Conservation (phyloP, 345 rosid species). For the Firmiana major region DNA sequence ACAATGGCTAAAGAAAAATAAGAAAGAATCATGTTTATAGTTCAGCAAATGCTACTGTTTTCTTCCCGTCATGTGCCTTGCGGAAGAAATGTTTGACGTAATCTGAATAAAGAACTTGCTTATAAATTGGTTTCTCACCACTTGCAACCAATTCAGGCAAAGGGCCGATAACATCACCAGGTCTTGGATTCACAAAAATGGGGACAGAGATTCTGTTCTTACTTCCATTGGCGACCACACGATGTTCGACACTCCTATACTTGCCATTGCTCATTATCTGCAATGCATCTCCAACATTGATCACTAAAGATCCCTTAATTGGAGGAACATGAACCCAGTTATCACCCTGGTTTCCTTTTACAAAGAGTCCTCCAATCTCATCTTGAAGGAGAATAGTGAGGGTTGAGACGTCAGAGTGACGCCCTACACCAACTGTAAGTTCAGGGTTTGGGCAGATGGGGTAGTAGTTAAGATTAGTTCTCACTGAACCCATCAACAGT, state of each 20-base stretch:
- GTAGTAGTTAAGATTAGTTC: neutral
- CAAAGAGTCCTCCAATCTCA: constrained; percentile 16
- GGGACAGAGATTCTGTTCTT: constrained; percentile 25
- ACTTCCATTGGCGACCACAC: constrained; percentile 10
- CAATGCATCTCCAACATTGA: constrained; percentile 22
- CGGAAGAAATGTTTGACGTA: constrained; percentile 22
- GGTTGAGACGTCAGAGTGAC: neutral
- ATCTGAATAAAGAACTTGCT: constrained; percentile 18
- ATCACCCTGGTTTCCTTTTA: constrained; percentile 2
- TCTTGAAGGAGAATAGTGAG: constrained; percentile 20
- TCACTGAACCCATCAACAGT: neutral
- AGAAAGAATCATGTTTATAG: neutral
- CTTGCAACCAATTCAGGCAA: constrained; percentile 4
- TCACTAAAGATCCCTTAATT: constrained; percentile 18
- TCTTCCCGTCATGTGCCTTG: constrained; percentile 23
- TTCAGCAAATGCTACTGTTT: constrained; percentile 11
- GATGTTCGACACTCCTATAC: constrained; percentile 25
- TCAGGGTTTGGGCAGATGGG: neutral
- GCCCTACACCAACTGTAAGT: neutral
- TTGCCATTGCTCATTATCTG: constrained; percentile 27
- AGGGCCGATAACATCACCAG: constrained; percentile 11
- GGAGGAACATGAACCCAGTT: constrained; percentile 28
- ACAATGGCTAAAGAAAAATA: too few relatives aligned
- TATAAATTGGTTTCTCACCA: constrained; percentile 8
- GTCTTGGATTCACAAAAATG: constrained; percentile 13